phyloP scores from a whole-genome alignment of 208 protist species.

The Trypanosoma lewisi region DNA sequence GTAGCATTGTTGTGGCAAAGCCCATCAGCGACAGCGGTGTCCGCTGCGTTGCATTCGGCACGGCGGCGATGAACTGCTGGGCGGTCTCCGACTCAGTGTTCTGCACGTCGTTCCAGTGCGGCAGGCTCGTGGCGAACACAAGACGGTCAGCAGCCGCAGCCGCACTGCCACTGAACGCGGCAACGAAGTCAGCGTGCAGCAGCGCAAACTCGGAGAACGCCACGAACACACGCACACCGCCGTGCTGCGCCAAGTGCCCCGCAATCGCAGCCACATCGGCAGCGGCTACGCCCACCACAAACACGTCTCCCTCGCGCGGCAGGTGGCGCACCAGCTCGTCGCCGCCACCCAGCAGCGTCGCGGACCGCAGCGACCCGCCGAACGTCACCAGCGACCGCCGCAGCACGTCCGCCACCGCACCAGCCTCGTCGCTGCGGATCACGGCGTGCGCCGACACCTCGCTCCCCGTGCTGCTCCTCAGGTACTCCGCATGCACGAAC shows the following conservation, averaged over 20 bases:
- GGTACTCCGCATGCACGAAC: conserved; percentile 18
- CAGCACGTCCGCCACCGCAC: not conserved
- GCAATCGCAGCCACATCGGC: conserved; percentile 19
- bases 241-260: conserved; percentile 19
- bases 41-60: conserved; percentile 2
- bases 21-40: conserved; percentile 16
- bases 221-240: conserved; percentile 24
- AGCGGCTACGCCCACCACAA: conserved; percentile 22
- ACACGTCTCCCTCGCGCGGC: conserved; percentile 1
- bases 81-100: conserved; percentile 9
- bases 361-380: conserved; percentile 5
- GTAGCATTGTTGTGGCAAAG: conserved; percentile 9
- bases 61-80: conserved; percentile 10
- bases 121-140: conserved; percentile 44
- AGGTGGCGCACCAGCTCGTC: not conserved
- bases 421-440: conserved; percentile 2
- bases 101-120: conserved; percentile 37
- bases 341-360: not conserved
- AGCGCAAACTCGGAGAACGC: conserved; percentile 34
- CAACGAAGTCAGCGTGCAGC: conserved; percentile 30
- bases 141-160: conserved; percentile 25
- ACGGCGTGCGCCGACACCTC: not conserved
- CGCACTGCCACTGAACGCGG: conserved; percentile 13
- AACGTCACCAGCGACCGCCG: conserved; percentile 8
- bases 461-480: conserved; percentile 1